Evolutionary conservation across 306 rosid genomes (phyloP).

Genomic region (Inga oerstediana): DNA sequence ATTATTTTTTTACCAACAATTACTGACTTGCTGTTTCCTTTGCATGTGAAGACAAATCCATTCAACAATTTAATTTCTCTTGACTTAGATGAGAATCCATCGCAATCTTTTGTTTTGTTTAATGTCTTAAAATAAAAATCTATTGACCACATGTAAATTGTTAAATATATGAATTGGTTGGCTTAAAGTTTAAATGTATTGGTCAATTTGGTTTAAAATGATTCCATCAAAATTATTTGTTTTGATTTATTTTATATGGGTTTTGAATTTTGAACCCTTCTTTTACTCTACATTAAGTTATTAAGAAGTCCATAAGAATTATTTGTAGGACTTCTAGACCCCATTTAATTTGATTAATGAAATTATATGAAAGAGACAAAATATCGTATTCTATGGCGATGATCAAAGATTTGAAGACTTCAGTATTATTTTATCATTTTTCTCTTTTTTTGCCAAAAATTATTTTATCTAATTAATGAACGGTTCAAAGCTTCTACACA

Average conservation of each 20-base stretch:
- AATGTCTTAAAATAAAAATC: not conserved
- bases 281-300: no score
- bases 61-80: not conserved
- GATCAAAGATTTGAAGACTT: not conserved
- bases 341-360: not conserved
- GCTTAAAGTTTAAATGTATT: no score
- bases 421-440: not conserved
- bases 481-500: not conserved
- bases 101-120: not conserved
- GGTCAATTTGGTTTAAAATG: not conserved
- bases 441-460: no score
- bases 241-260: not conserved
- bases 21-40: not conserved
- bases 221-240: not conserved
- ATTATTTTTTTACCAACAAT: no score
- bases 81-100: not conserved
- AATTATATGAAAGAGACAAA: not conserved
- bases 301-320: not conserved
- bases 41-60: not conserved
- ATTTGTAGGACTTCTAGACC: not conserved
- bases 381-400: not conserved
- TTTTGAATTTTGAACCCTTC: not conserved
- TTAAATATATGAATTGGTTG: not conserved
- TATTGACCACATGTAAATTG: no score
- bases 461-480: not conserved